Conservation (phyloP, 2,329 filamentous ascomycete genomes). For the Colletotrichum liaoningense region DNA sequence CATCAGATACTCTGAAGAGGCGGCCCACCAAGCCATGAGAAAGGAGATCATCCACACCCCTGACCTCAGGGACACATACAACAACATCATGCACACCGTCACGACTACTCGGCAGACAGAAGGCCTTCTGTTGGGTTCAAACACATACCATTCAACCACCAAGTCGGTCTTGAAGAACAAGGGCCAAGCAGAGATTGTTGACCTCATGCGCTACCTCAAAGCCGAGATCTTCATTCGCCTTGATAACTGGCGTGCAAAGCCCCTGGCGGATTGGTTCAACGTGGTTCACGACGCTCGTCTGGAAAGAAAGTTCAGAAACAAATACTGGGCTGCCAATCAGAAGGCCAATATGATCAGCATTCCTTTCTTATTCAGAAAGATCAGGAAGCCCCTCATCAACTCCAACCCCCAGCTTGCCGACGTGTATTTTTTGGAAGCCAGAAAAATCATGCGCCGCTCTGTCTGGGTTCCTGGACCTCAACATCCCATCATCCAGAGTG, state of each 20-base stretch:
- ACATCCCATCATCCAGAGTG: constrained; percentile 25
- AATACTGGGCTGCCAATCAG: constrained; percentile 26
- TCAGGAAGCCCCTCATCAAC: not conserved
- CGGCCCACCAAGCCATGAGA: constrained; percentile 2
- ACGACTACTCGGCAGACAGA: not conserved
- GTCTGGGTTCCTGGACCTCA: constrained; percentile 7
- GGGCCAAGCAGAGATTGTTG: not conserved
- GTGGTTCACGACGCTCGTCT: not conserved
- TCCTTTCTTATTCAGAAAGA: not conserved
- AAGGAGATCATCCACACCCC: constrained; percentile 19
- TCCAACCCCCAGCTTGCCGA: not conserved
- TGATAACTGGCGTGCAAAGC: constrained; percentile 4
- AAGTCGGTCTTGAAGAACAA: constrained; percentile 14
- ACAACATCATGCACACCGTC: not conserved
- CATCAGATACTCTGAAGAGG: not conserved
- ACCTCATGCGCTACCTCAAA: constrained; percentile 11
- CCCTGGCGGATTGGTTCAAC: constrained; percentile 21
- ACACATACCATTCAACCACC: not conserved
- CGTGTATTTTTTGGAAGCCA: not conserved
- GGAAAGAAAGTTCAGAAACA: constrained; percentile 18
- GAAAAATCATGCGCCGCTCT: constrained; percentile 20
- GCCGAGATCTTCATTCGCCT: constrained; percentile 22
- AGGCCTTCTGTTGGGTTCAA: constrained; percentile 1
- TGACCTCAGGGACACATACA: not conserved
- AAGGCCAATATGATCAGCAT: not conserved